phyloP scores from a whole-genome alignment of 2,329 filamentous ascomycete species.

The Fusarium dimerum region DNA sequence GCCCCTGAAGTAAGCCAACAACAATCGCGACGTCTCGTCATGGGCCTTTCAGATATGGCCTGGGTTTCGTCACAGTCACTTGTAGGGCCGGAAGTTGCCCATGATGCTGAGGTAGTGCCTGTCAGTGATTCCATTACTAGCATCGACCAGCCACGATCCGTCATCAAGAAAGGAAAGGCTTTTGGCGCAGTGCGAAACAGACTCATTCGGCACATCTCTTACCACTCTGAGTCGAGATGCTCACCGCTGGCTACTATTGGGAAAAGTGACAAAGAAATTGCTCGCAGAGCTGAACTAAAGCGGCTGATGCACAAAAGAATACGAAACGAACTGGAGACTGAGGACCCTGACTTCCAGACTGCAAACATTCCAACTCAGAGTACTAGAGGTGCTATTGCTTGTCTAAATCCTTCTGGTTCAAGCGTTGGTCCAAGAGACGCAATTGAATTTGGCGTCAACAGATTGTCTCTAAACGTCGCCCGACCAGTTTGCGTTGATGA shows the following conservation, averaged over 20 bases:
- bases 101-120: constrained; percentile 31
- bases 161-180: constrained; percentile 39
- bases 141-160: constrained; percentile 25
- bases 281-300: constrained; percentile 56
- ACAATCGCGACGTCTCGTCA: neutral
- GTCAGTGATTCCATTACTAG: constrained; percentile 44
- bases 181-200: constrained; percentile 48
- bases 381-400: constrained; percentile 26
- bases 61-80: constrained; percentile 7
- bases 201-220: constrained; percentile 48
- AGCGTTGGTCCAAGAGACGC: constrained; percentile 48
- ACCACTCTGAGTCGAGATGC: constrained; percentile 42
- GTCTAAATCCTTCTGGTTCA: constrained; percentile 31
- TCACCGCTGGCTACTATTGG: constrained; percentile 44
- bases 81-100: neutral
- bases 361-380: constrained; percentile 30
- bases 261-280: constrained; percentile 53
- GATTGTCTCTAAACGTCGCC: constrained; percentile 2
- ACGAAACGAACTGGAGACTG: constrained; percentile 56
- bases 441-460: constrained; percentile 45
- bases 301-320: constrained; percentile 58
- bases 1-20: neutral
- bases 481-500: no score
- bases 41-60: constrained; percentile 15
- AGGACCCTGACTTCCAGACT: constrained; percentile 40